phyloP scores from a whole-genome alignment of 2,329 filamentous ascomycete species.

The Colletotrichum abscissum region DNA sequence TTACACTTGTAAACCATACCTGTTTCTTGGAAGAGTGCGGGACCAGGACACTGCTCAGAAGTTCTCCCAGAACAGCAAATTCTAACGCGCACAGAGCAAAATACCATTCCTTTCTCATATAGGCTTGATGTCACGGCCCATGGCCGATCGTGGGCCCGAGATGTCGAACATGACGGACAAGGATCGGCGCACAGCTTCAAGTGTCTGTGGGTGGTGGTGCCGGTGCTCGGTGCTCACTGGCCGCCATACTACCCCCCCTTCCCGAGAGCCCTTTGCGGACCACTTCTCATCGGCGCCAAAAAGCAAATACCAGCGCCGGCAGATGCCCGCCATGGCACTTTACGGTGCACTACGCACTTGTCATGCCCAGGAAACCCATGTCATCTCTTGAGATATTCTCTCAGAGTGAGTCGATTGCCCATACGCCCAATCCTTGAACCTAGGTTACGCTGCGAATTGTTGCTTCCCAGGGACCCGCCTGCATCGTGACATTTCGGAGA shows the following conservation, averaged over 20 bases:
- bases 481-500: constrained; percentile 7
- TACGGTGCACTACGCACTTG: not conserved
- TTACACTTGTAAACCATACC: not conserved
- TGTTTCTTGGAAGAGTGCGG: not conserved
- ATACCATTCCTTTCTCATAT: constrained; percentile 8
- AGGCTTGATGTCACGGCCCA: constrained; percentile 14
- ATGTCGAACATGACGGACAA: constrained; percentile 27
- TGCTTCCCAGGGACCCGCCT: constrained; percentile 18
- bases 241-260: not conserved
- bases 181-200: constrained; percentile 33
- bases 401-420: constrained; percentile 1
- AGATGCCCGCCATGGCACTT: constrained; percentile 21
- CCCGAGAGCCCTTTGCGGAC: constrained; percentile 3
- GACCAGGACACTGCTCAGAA: not conserved
- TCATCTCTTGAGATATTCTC: not conserved
- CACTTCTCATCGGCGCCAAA: constrained; percentile 20
- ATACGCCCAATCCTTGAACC: constrained; percentile 23
- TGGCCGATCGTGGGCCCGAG: constrained; percentile 24
- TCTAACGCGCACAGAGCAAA: constrained; percentile 12
- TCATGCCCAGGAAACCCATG: constrained; percentile 6
- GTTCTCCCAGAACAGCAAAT: not conserved
- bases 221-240: constrained; percentile 18
- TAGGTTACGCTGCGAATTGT: not conserved
- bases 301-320: constrained; percentile 18
- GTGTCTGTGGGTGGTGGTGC: constrained; percentile 28